phyloP scores from a whole-genome alignment of 1,284 basidiomycete genomes.

The Cryptococcus sp. region DNA sequence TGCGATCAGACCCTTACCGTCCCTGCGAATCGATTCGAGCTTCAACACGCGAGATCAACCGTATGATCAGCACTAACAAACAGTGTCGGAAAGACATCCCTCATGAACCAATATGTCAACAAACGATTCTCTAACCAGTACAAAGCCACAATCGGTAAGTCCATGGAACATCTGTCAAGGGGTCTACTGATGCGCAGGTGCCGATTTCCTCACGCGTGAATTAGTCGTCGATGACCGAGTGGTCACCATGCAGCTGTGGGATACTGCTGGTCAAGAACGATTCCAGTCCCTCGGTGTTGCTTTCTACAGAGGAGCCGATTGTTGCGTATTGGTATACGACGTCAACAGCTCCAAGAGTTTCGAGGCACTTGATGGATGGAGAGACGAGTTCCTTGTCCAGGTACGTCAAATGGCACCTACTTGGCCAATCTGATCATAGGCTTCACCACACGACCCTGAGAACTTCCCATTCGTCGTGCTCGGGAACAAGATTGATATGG shows the following conservation, averaged over 20 bases:
- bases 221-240: conserved; percentile 97
- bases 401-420: conserved; percentile 24
- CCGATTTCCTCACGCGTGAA: conserved; percentile 86
- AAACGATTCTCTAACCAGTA: conserved; percentile 99
- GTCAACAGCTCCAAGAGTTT: conserved; percentile 98
- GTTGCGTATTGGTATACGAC: conserved; percentile 98
- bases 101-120: conserved; percentile 99
- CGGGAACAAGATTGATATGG: conserved; percentile 99
- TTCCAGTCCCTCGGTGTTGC: conserved; percentile 98
- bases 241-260: conserved; percentile 99
- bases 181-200: conserved; percentile 26
- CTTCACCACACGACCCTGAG: conserved; percentile 96
- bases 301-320: conserved; percentile 98
- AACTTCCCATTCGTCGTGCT: conserved; percentile 98
- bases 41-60: too few species aligned
- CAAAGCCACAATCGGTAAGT: conserved; percentile 88
- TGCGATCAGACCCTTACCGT: too few species aligned
- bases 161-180: conserved; percentile 45
- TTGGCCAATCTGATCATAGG: conserved; percentile 51
- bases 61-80: too few species aligned
- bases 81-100: conserved; percentile 98
- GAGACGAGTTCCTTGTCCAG: conserved; percentile 93
- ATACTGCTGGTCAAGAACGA: conserved; percentile 97
- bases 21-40: too few species aligned
- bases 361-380: conserved; percentile 91